These are phyloP conservation scores for Ramaria sp. DNA, from an alignment of 768 basidiomycete genomes.

Conservation along the genomic window DNA sequence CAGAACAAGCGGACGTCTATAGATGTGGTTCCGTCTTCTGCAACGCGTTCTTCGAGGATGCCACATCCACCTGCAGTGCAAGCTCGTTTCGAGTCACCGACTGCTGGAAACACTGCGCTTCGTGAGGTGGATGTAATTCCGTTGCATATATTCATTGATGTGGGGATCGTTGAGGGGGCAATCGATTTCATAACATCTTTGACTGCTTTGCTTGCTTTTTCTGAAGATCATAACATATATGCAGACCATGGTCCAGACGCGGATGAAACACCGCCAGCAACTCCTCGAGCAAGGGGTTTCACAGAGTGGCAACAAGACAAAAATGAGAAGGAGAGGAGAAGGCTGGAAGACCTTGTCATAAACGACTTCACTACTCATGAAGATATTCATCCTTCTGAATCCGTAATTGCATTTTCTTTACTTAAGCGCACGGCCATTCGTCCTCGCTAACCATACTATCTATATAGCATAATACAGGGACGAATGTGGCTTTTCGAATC, in stretches of 20 bases:
- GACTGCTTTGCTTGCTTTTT: not conserved
- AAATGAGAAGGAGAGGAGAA: slow-evolving; percentile 26
- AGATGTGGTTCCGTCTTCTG: slow-evolving; percentile 12
- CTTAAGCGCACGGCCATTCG: not conserved
- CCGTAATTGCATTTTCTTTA: not conserved
- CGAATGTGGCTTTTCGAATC: slow-evolving; percentile 28
- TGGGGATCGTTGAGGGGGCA: slow-evolving; percentile 24
- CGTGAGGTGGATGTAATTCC: slow-evolving; percentile 25
- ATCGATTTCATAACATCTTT: not conserved
- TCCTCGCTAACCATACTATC: not conserved
- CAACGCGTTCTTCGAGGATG: not conserved
- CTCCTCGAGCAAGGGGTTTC: slow-evolving; percentile 18
- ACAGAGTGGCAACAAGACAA: slow-evolving; percentile 12
- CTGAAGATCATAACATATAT: slow-evolving; percentile 9
- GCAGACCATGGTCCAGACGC: slow-evolving; percentile 19
- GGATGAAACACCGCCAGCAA: slow-evolving; percentile 30
- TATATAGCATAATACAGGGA: not conserved
- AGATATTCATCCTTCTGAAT: slow-evolving; percentile 12
- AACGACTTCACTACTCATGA: slow-evolving; percentile 47
- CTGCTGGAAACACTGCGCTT: not conserved
- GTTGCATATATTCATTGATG: slow-evolving; percentile 69
- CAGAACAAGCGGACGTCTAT: slow-evolving; percentile 15
- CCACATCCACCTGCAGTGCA: slow-evolving; percentile 26
- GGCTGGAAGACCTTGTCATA: slow-evolving; percentile 41
- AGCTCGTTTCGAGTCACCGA: slow-evolving; percentile 18